phyloP scores from a whole-genome alignment of 2,329 filamentous ascomycete genomes.

The Colletotrichum chrysophilum region DNA sequence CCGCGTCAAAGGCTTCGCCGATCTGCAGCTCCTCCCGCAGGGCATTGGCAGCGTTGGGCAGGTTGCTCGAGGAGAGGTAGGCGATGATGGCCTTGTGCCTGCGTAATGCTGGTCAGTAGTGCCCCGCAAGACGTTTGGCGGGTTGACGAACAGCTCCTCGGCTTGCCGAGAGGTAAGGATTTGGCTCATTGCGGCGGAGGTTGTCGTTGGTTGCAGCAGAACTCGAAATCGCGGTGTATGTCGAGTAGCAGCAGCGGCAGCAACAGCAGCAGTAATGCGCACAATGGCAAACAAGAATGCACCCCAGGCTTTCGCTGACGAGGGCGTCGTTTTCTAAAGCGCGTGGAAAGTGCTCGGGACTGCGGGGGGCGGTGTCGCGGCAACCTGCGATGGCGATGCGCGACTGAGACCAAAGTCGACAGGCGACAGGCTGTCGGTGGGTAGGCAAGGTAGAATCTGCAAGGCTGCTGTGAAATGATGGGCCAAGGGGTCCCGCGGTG shows the following conservation, averaged over 20 bases:
- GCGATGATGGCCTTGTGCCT: constrained; percentile 95
- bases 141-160: constrained; percentile 76
- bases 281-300: background rate
- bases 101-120: constrained; percentile 24
- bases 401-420: background rate
- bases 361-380: constrained; percentile 1
- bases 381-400: constrained; percentile 7
- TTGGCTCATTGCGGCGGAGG: constrained; percentile 64
- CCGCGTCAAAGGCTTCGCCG: constrained; percentile 73
- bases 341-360: background rate
- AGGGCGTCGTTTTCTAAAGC: background rate
- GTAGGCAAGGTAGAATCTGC: background rate
- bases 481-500: background rate
- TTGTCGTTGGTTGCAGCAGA: background rate
- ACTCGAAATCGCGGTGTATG: background rate
- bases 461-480: constrained; percentile 1
- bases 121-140: background rate
- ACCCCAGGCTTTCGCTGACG: background rate
- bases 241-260: background rate
- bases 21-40: constrained; percentile 81
- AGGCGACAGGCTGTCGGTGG: background rate
- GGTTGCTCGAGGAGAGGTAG: constrained; percentile 78
- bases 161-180: constrained; percentile 81
- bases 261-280: background rate
- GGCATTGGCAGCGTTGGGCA: constrained; percentile 71